Base-by-base conservation (phyloP, 495 filamentous ascomycete species). In the Aspergillus bertholletiae region DNA sequence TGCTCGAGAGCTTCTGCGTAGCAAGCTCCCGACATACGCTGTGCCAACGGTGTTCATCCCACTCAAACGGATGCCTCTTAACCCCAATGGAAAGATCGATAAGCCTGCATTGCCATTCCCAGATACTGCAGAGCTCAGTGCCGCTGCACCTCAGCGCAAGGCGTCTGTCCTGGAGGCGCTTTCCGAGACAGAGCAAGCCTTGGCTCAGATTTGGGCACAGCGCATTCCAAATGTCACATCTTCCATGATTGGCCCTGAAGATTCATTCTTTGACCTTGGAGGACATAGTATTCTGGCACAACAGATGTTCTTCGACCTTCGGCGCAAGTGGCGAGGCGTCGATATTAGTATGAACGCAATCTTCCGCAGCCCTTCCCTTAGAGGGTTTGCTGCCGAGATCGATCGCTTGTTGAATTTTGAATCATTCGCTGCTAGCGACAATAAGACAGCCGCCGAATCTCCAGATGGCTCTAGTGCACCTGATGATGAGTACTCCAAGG, bases 1-100 rank as follows among this genome's bases (percentile, higher is more conserved):
- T 65, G 79, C 88, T n/a, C 80, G 86, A 55, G 80, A 89, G 26
- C 81, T 88, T 55, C 72, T 97, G 39, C 87, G 86, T 59, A 83
- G 76, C 51, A 88, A 90, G 51, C 74, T 97, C 8, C 88, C 94
- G 8, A 62, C 74, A 2, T 92, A 97, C 61, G 88, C 92, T 0
- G 86, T 97, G 0, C 94, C 94, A 0, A 82, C 80, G 0, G 79
- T 93, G 30, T 81, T 92, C 55, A 88, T 98, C 26, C 84, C 89
- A 2, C 82, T 98, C 21, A 79, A 80, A 47, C 85, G 86, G 37
- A 80, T 97, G 49, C 93, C 93, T 0, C 75, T 97, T 24, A 97
- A 96, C 71, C 93, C 93, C 13, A 97, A 97, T 59, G 92, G 92
- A 55, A 97, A 96, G 74, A 84, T 96, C 43, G 94, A 98, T 65